A percentile compares a stretch with the other conserved stretches of the same genome.
These are phyloP conservation scores for Leishmania mexicana DNA, from an alignment of 208 protist species.

Conservation along the genomic window DNA sequence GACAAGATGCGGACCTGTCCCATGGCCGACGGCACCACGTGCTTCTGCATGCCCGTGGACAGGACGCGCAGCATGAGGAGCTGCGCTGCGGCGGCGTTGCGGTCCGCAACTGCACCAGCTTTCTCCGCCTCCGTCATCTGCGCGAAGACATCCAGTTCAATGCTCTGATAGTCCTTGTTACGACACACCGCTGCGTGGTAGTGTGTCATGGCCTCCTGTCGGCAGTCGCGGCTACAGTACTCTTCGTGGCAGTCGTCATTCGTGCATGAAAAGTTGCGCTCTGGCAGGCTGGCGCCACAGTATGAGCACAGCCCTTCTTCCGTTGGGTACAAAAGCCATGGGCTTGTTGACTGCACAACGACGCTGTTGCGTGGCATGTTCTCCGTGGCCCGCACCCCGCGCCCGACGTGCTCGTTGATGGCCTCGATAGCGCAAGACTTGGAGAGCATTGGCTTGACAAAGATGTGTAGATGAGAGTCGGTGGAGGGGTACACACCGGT, in stretches of 20 bases:
- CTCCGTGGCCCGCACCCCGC: constrained; percentile 58
- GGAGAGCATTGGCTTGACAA: constrained; percentile 69
- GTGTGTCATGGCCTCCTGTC: constrained; percentile 47
- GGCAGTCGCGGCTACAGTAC: constrained; percentile 89
- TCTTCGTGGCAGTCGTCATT: constrained; percentile 85
- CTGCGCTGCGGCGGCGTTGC: constrained; percentile 76
- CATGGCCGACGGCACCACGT: constrained; percentile 71
- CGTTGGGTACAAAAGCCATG: constrained; percentile 78
- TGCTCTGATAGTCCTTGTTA: constrained; percentile 67
- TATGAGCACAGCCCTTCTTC: constrained; percentile 62
- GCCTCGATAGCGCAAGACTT: constrained; percentile 44
- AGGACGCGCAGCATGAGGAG: constrained; percentile 81
- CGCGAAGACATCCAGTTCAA: constrained; percentile 84
- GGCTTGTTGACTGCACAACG: constrained; percentile 44
- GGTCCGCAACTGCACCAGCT: constrained; percentile 35
- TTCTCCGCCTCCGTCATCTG: constrained; percentile 58
- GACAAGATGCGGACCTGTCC: constrained; percentile 73
- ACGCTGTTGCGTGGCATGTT: constrained; percentile 32
- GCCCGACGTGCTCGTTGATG: constrained; percentile 43
- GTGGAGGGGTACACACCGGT: constrained; percentile 56
- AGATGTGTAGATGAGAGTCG: constrained; percentile 79
- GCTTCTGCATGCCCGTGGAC: constrained; percentile 43
- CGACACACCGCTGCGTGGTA: constrained; percentile 80
- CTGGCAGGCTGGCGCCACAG: constrained; percentile 62
- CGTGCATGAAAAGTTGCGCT: constrained; percentile 67